Base-by-base conservation (phyloP, 1,284 basidiomycete genomes). In the Moesziomyces antarcticus region DNA sequence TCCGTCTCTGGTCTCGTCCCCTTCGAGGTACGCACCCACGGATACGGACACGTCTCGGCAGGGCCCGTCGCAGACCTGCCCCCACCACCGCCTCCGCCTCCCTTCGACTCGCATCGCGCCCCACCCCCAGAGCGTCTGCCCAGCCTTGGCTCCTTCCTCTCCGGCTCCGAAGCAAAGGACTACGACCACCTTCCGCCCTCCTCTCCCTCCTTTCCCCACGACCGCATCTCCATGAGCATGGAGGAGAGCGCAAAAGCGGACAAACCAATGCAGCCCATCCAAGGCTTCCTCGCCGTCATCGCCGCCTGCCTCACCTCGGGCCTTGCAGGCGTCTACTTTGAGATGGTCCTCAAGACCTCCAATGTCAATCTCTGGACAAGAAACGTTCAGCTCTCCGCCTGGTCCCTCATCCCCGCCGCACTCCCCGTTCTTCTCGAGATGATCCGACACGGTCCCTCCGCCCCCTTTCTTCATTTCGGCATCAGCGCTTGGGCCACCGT, bases 271-370 rank as follows among this genome's bases (percentile, higher is more conserved):
- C 89, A 91, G 78, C 91, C 92, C 5, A 84, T 92, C 58, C 92
- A 90, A 71, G 96, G 96, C 1, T 88, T 97, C 74, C 57, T 85
- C 27, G 96, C 96, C 0, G 94, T 98, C 56, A 89, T 90, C 1
- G 90, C 92, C 3, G 94, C 95, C 0, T 98, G 95, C 86, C 90
- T 97, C 85, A 97, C 94, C 0, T 97, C 94, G 0, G 96, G 96
- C 37, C 89, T 98, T n/a, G 96, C 96, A 0, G 95, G 96, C 14
- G 96, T 97, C 27, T 98, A 98, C 86, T 97, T 98, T 79, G 96
- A 98, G 86, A 94, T 95, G 91, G 93, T 98, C 21, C 88, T 98
- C 81, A 98, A 98, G 86, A 91, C 85, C 3, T 93, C 92, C 11
- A 89, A 90, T 75, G 89, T 90, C 20, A 94, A 97, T 85, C 88